Conservation (phyloP, 352 stramenopile species). For the Achlya hypogyna region DNA sequence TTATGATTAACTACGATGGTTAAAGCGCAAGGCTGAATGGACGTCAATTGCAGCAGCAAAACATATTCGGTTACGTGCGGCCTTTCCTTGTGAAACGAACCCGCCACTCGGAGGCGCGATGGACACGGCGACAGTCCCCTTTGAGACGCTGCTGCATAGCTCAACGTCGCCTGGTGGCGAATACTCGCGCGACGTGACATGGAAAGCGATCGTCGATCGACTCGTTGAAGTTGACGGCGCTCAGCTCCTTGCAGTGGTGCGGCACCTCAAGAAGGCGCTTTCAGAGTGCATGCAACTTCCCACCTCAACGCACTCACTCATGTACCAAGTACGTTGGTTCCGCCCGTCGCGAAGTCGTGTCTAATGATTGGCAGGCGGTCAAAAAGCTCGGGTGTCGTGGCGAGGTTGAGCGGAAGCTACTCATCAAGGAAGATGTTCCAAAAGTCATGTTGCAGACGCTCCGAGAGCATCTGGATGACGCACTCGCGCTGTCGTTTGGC, state of each 20-base stretch:
- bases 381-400: conserved; percentile 38
- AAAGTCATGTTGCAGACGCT: conserved; percentile 29
- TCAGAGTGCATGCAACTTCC: not conserved
- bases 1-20: too few species aligned
- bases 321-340: conserved; percentile 3
- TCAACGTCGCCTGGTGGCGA: not conserved
- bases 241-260: conserved; percentile 1
- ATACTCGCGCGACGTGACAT: not conserved
- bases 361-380: conserved; percentile 10
- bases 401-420: conserved; percentile 35
- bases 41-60: too few species aligned
- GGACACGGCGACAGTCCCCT: not conserved
- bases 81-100: too few species aligned
- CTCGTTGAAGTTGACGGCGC: conserved; percentile 12
- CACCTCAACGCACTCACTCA: not conserved
- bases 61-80: too few species aligned
- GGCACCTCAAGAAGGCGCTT: not conserved
- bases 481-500: conserved; percentile 20
- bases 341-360: too few species aligned
- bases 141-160: not conserved
- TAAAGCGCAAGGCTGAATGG: too few species aligned
- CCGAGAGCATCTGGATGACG: conserved; percentile 10
- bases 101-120: too few species aligned
- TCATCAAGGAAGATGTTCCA: conserved; percentile 34
- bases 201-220: conserved; percentile 5